Percentiles rank a stretch among this genome's conserved stretches.
phyloP scores from a whole-genome alignment of 2,329 filamentous ascomycete genomes.

The Pseudogymnoascus sp. region DNA sequence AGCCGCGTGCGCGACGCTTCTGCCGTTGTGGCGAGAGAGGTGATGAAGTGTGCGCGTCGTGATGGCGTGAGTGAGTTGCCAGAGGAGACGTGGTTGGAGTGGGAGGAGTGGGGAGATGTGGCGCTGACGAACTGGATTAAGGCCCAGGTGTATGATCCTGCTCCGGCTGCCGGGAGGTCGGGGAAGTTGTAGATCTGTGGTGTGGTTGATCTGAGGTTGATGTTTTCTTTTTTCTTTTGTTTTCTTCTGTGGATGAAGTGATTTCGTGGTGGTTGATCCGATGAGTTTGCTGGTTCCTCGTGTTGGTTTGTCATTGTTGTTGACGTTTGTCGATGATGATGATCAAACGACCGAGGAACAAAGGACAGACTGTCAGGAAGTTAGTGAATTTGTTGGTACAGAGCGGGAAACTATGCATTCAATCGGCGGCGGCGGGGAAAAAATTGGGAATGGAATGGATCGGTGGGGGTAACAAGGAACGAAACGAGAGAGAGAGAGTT shows the following conservation, averaged over 20 bases:
- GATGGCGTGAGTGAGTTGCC: slow-evolving; percentile 67
- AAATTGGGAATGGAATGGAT: neutral
- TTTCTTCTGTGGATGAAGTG: neutral
- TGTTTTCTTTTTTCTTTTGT: neutral
- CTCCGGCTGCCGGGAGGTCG: neutral
- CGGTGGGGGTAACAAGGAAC: neutral
- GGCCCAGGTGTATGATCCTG: slow-evolving; percentile 54
- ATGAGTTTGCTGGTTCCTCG: neutral
- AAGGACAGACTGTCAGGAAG: neutral
- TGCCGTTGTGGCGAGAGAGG: slow-evolving; percentile 77
- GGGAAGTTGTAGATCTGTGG: slow-evolving; percentile 22
- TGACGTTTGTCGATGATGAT: neutral
- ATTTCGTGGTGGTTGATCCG: neutral
- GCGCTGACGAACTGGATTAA: slow-evolving; percentile 55
- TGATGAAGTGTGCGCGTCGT: slow-evolving; percentile 84
- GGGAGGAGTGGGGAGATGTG: slow-evolving; percentile 65
- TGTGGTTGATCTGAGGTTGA: neutral
- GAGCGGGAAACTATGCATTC: neutral
- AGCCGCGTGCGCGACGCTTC: slow-evolving; percentile 88
- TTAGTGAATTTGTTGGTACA: neutral
- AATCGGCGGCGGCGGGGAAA: neutral
- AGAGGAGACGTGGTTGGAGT: slow-evolving; percentile 65
- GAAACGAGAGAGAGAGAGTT: neutral
- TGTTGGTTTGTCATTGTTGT: neutral
- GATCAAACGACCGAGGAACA: neutral